These are phyloP conservation scores for Trichoderma semiorbis DNA, from an alignment of 2,329 filamentous ascomycete species.

Conservation along the genomic window DNA sequence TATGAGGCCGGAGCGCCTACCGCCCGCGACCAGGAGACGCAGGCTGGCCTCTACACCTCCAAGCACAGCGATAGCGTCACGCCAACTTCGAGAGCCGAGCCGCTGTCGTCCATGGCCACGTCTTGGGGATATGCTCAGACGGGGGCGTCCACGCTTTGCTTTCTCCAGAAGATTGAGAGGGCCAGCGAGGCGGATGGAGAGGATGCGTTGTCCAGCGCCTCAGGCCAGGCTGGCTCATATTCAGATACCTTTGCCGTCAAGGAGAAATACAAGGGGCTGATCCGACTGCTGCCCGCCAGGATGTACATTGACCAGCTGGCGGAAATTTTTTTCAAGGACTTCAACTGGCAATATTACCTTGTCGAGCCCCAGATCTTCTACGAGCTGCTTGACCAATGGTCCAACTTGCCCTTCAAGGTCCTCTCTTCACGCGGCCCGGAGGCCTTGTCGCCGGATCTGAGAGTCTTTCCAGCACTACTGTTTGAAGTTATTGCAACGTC, in stretches of 20 bases:
- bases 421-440: conserved; percentile 49
- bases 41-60: conserved; percentile 6
- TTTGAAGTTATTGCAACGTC: conserved; percentile 57
- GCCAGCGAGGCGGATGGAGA: conserved; percentile 32
- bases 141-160: conserved; percentile 50
- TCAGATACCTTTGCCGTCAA: conserved; percentile 39
- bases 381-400: conserved; percentile 52
- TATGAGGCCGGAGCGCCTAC: conserved; percentile 53
- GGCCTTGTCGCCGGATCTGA: conserved; percentile 48
- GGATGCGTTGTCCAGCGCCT: conserved; percentile 18
- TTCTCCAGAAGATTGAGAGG: conserved; percentile 53
- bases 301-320: conserved; percentile 53
- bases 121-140: conserved; percentile 54
- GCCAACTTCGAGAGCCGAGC: conserved; percentile 25
- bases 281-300: conserved; percentile 55
- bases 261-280: conserved; percentile 56
- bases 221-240: conserved; percentile 20
- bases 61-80: neutral
- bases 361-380: conserved; percentile 53
- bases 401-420: conserved; percentile 49
- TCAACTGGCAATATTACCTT: conserved; percentile 58
- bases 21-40: conserved; percentile 32
- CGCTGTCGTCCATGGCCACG: conserved; percentile 41
- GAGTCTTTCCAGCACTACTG: conserved; percentile 57
- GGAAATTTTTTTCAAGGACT: conserved; percentile 52